Base-by-base conservation (phyloP, 2,329 filamentous ascomycete species). In the Colletotrichum agaves region DNA sequence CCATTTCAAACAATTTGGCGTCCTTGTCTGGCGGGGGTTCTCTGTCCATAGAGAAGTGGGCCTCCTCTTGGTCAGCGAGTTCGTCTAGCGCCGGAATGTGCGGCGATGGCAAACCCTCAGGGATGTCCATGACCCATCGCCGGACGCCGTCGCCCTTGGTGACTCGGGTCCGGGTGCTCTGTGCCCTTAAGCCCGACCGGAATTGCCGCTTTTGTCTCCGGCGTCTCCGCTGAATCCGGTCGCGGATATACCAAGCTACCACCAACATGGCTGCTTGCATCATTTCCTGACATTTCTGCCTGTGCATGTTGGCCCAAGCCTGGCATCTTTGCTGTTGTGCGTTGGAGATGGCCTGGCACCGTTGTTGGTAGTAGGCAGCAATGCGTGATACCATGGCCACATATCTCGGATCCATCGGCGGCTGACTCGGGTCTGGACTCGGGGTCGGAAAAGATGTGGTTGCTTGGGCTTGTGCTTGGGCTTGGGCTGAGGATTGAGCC, bases 241-340 rank as follows among this genome's bases (percentile, higher is more conserved):
- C 82, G 47, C 82, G 79, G 47, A 83, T 79, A 70, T 84, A 84
- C 82, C 82, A 84, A 12, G 82, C 82, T 35, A 84, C 81, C 4
- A 84, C 80, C 21, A 84, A 73, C 79, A 83, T 84, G 64, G 82
- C 81, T 0, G 82, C 82, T 70, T 83, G 81, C 75, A 80, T 82
- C 77, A 82, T 82, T 69, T 84, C 82, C 73, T 83, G 82, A 70
- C 80, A 82, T 72, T 82, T 80, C 71, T 83, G 80, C 46, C 81
- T 78, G 72, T 84, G 81, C 72, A 80, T 75, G 70, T 75, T 79
- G 62, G 82, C 82, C 82, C 82, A 84, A 6, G 79, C 79, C 75
- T 83, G 81, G 71, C 82, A 84, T 49, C 79, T 75, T 74, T 83
- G 82, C 69, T 83, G 82, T 73, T 84, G 82, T 69, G 78, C 81